phyloP scores from a whole-genome alignment of 1,139 yeast species.

The Geotrichum citri-aurantii region DNA sequence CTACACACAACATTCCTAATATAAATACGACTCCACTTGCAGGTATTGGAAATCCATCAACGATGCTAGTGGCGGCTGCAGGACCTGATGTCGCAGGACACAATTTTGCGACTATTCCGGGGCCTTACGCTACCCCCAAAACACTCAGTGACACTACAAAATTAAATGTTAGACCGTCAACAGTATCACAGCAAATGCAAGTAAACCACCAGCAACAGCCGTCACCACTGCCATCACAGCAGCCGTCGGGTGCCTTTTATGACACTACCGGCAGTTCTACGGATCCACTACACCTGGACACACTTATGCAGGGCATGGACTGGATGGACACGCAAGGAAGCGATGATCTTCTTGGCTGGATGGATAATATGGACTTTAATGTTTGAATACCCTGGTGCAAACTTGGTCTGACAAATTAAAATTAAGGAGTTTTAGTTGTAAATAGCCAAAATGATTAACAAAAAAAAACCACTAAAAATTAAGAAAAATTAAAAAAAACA shows the following conservation, averaged over 20 bases:
- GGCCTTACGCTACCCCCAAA: conserved; percentile 9
- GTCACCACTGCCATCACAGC: neutral
- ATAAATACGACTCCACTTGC: conserved; percentile 15
- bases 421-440: too few relatives aligned
- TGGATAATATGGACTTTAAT: conserved; percentile 42
- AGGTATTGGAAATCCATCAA: conserved; percentile 18
- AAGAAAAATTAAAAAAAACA: too few relatives aligned
- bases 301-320: conserved; percentile 67
- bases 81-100: conserved; percentile 18
- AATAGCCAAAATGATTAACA: neutral
- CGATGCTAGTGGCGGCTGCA: conserved; percentile 13
- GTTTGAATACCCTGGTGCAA: too few relatives aligned
- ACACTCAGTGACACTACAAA: neutral
- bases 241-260: conserved; percentile 36
- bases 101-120: neutral
- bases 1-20: conserved; percentile 42
- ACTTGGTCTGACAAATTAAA: too few relatives aligned
- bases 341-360: conserved; percentile 94
- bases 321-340: conserved; percentile 68
- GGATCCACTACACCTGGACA: conserved; percentile 34
- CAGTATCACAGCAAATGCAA: neutral
- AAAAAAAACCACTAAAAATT: neutral
- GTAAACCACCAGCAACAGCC: neutral
- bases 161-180: neutral
- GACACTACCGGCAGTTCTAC: conserved; percentile 36